Percentiles rank a stretch among this genome's conserved stretches.
Conservation (phyloP, 257 asterid species). For the Solanum pimpinellifolium region DNA sequence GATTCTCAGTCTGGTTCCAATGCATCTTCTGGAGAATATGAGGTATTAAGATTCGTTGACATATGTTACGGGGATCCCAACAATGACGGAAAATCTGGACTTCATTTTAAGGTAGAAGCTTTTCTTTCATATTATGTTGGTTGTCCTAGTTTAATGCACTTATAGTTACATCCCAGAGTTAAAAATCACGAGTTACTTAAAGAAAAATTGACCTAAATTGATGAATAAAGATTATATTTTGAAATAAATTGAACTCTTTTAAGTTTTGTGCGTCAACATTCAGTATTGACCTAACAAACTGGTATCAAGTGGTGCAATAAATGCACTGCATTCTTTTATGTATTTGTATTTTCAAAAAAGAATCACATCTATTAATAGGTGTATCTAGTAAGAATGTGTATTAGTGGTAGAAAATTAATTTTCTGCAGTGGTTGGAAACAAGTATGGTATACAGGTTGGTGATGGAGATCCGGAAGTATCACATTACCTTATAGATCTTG, state of each 20-base stretch:
- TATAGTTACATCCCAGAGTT: neutral
- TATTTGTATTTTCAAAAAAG: neutral
- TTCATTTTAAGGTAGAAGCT: constrained; percentile 58
- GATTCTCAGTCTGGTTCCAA: constrained; percentile 11
- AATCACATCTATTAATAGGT: neutral
- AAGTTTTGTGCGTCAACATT: neutral
- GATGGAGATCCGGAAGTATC: neutral
- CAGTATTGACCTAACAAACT: neutral
- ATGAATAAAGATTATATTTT: neutral
- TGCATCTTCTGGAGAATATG: constrained; percentile 41
- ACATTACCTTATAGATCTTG: neutral
- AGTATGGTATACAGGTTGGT: neutral
- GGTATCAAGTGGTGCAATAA: neutral
- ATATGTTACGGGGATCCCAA: constrained; percentile 75
- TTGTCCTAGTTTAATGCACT: neutral
- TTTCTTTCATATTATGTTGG: neutral
- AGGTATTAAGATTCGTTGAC: constrained; percentile 45
- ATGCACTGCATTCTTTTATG: neutral
- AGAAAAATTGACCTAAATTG: neutral
- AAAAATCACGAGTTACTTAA: neutral
- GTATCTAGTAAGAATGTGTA: neutral
- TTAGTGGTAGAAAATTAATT: neutral
- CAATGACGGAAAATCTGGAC: constrained; percentile 33
- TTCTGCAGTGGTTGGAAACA: neutral
- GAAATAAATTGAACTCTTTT: neutral